Conservation (phyloP, 2,329 filamentous ascomycete species). For the Nothophaeocryptopus gaeumannii region DNA sequence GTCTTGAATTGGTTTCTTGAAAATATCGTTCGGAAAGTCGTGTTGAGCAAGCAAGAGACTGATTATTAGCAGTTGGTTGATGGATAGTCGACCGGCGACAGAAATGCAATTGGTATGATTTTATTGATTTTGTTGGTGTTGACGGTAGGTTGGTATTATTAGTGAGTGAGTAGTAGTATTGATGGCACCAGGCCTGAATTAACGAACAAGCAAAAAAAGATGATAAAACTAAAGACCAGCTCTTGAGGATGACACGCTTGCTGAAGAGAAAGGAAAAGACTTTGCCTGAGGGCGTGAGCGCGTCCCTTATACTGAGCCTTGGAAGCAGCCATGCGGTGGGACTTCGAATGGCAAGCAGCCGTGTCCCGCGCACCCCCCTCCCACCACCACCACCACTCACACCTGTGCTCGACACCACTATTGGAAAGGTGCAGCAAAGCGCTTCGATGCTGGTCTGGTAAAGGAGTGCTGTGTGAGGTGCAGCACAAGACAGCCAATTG, state of each 20-base stretch:
- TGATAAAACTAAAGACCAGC: slow-evolving; percentile 48
- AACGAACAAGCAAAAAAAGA: slow-evolving; percentile 40
- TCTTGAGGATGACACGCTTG: slow-evolving; percentile 52
- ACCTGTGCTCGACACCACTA: slow-evolving; percentile 18
- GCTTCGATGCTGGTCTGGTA: slow-evolving; percentile 24
- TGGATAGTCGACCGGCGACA: slow-evolving; percentile 36
- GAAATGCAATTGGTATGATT: slow-evolving; percentile 32
- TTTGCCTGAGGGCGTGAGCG: slow-evolving; percentile 21
- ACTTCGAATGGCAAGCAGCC: slow-evolving; percentile 15
- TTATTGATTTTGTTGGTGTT: slow-evolving; percentile 23
- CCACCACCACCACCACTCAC: not conserved
- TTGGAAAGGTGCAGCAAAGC: slow-evolving; percentile 30
- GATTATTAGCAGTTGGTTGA: slow-evolving; percentile 40
- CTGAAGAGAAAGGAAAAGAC: slow-evolving; percentile 42
- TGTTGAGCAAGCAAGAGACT: slow-evolving; percentile 50
- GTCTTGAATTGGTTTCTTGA: slow-evolving; percentile 19
- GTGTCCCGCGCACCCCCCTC: not conserved
- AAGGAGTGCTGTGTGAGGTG: slow-evolving; percentile 13
- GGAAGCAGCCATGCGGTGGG: slow-evolving; percentile 6
- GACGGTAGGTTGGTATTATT: slow-evolving; percentile 26
- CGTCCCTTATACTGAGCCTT: slow-evolving; percentile 10
- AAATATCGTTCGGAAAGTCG: slow-evolving; percentile 25
- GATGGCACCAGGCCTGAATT: slow-evolving; percentile 49
- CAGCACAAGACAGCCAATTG: slow-evolving; percentile 6
- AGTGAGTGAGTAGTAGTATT: slow-evolving; percentile 27